These are phyloP conservation scores for Styphnolobium japonicum DNA, from an alignment of 306 rosid genomes.

Conservation along the genomic window DNA sequence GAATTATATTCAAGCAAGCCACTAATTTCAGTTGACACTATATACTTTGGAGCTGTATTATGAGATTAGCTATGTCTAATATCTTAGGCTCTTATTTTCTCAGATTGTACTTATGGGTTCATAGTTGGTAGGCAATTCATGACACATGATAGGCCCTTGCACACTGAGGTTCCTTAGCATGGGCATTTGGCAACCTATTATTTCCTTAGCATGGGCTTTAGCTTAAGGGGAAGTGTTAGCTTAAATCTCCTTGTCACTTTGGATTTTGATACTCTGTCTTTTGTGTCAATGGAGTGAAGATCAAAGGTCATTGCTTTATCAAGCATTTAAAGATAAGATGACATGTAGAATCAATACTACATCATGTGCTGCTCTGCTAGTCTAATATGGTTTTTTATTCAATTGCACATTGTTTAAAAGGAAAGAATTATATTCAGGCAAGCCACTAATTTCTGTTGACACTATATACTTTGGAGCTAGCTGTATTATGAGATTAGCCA, in stretches of 20 bases:
- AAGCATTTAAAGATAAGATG: no score
- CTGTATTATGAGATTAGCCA: neutral
- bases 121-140: neutral
- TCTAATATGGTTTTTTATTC: no score
- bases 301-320: no score
- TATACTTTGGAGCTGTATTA: neutral
- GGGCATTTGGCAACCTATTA: neutral
- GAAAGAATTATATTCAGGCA: constrained; percentile 8
- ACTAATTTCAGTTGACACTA: neutral
- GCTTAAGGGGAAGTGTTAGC: no score
- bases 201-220: no score
- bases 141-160: neutral
- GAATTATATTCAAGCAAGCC: neutral
- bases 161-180: neutral
- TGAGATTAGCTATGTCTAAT: neutral
- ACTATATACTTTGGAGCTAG: neutral
- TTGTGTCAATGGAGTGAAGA: no score
- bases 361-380: no score
- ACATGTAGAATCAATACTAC: no score
- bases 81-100: constrained; percentile 11
- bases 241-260: no score
- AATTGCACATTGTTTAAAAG: neutral
- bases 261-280: no score
- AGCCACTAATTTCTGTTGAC: neutral
- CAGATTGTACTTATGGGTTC: neutral